Percentiles rank a stretch among this genome's conserved stretches.
Conservation (phyloP, 306 rosid species). For the Glycine tomentella region DNA sequence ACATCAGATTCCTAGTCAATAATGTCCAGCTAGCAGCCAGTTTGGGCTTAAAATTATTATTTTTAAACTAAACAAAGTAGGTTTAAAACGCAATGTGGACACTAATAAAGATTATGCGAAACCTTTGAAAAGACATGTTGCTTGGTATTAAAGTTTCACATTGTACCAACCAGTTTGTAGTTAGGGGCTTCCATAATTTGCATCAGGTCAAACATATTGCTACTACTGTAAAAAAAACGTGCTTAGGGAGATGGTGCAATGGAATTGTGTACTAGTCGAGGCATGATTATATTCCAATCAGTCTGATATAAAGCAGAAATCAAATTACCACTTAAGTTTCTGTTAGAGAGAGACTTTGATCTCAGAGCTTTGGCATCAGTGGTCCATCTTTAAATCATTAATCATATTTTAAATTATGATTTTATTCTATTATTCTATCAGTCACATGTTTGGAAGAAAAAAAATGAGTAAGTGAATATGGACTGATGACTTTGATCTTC, state of each 20-base stretch:
- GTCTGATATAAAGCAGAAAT: background rate
- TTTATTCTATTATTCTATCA: slow-evolving; percentile 40
- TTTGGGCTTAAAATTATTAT: slow-evolving; percentile 9
- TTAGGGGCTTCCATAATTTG: slow-evolving; percentile 6
- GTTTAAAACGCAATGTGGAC: slow-evolving; percentile 6
- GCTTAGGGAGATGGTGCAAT: too few relatives aligned
- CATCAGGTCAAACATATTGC: background rate
- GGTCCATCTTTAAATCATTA: background rate
- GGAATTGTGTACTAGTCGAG: too few relatives aligned
- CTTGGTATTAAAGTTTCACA: background rate
- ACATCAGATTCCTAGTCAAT: slow-evolving; percentile 9
- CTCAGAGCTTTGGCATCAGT: too few relatives aligned
- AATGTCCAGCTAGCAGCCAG: slow-evolving; percentile 6
- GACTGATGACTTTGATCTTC: slow-evolving; percentile 39
- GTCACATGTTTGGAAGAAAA: slow-evolving; percentile 29
- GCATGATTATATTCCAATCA: too few relatives aligned
- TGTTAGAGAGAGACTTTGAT: too few relatives aligned
- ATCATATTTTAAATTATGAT: slow-evolving; percentile 10
- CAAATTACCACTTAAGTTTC: background rate
- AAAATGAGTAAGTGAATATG: slow-evolving; percentile 25
- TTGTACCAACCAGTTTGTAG: background rate
- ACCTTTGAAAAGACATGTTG: background rate
- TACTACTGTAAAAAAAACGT: background rate
- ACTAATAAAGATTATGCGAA: background rate
- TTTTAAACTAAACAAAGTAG: background rate